Conservation (phyloP, 2,329 filamentous ascomycete species). For the Exophiala sp. region DNA sequence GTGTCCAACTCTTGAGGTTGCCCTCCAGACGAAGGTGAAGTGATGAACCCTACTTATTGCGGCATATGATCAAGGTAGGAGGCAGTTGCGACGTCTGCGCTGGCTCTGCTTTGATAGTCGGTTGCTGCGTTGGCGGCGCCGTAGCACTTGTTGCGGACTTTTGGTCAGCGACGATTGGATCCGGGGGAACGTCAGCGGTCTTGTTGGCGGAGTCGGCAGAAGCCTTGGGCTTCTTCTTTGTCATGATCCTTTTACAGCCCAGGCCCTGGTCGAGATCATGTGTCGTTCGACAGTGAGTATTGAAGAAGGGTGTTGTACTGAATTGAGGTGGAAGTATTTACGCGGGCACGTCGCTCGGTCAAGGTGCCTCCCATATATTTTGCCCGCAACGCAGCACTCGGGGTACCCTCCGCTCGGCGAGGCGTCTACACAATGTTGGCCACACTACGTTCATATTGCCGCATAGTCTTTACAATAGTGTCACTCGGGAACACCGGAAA, state of each 20-base stretch:
- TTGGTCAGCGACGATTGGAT: not conserved
- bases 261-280: not conserved
- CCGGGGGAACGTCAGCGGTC: not conserved
- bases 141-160: conserved; percentile 1
- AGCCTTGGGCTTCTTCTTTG: conserved; percentile 19
- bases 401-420: too few species aligned
- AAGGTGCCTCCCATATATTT: too few species aligned
- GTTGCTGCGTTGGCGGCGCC: not conserved
- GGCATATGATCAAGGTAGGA: conserved; percentile 56
- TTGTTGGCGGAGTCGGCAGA: conserved; percentile 6
- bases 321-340: not conserved
- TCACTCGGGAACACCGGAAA: too few species aligned
- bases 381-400: too few species aligned
- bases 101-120: not conserved
- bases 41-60: conserved; percentile 55
- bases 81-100: conserved; percentile 28
- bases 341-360: not conserved
- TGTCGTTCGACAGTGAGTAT: too few species aligned
- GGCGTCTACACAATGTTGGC: too few species aligned
- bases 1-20: not conserved
- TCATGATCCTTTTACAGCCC: conserved; percentile 9
- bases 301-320: not conserved
- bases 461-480: too few species aligned
- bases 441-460: too few species aligned
- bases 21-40: not conserved